Conservation (phyloP, 306 rosid species). For the Hippophae tibetana region DNA sequence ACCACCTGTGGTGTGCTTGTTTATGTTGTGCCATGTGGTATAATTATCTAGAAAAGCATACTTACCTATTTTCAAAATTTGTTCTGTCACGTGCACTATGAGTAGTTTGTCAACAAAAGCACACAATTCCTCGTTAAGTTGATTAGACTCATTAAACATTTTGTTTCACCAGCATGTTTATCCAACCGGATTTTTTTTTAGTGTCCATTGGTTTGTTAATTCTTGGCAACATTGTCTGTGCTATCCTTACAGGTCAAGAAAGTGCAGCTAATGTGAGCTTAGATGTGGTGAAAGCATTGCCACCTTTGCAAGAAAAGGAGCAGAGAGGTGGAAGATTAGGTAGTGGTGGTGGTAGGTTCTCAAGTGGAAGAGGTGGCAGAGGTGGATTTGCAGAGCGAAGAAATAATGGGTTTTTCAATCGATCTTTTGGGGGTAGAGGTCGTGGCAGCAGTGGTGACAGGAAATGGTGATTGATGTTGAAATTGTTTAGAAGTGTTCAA, state of each 20-base stretch:
- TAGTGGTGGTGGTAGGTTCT: constrained; percentile 31
- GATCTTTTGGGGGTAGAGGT: constrained; percentile 27
- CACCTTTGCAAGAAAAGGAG: constrained; percentile 55
- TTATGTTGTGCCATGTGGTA: too few relatives aligned
- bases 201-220: neutral
- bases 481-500: neutral
- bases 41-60: too few relatives aligned
- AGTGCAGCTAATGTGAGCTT: constrained; percentile 53
- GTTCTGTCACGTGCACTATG: too few relatives aligned
- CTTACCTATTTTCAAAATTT: too few relatives aligned
- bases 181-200: too few relatives aligned
- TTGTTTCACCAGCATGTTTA: too few relatives aligned
- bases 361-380: constrained; percentile 38
- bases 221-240: neutral
- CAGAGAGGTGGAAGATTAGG: constrained; percentile 34
- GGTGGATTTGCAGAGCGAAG: constrained; percentile 34
- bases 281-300: constrained; percentile 45
- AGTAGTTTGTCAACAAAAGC: too few relatives aligned
- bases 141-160: too few relatives aligned
- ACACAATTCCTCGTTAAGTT: too few relatives aligned
- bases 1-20: too few relatives aligned
- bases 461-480: constrained; percentile 26
- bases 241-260: constrained; percentile 38
- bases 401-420: constrained; percentile 34
- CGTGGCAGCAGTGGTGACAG: constrained; percentile 11